A percentile compares a stretch with the other conserved stretches of the same genome.
phyloP scores from a whole-genome alignment of 805 yeast species.

The Ogataea minuta region DNA sequence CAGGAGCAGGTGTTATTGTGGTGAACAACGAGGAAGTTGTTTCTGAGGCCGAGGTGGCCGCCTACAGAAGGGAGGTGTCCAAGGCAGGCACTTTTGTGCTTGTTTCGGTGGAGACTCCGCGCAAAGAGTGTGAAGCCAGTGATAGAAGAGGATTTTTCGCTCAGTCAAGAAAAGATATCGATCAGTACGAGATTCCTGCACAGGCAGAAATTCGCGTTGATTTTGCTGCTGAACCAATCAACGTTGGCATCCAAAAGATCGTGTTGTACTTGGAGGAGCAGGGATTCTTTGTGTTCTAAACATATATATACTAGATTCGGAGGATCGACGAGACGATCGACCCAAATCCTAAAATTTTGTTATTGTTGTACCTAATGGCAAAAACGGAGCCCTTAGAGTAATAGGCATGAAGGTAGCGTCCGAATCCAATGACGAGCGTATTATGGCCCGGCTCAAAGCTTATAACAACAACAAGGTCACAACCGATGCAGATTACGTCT shows the following conservation, averaged over 20 bases:
- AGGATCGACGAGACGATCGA: slow-evolving; percentile 15
- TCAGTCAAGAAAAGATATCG: slow-evolving; percentile 46
- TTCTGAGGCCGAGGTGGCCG: slow-evolving; percentile 40
- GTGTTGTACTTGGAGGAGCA: slow-evolving; percentile 73
- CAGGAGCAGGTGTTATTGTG: slow-evolving; percentile 91
- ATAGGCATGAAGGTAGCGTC: slow-evolving; percentile 19
- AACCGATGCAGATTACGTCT: slow-evolving; percentile 19
- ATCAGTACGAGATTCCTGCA: slow-evolving; percentile 46
- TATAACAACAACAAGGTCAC: slow-evolving; percentile 14
- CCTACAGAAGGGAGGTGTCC: slow-evolving; percentile 43
- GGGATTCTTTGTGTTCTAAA: slow-evolving; percentile 66
- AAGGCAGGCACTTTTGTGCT: slow-evolving; percentile 51
- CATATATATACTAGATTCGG: background rate
- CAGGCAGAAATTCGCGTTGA: slow-evolving; percentile 60
- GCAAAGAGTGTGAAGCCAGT: slow-evolving; percentile 42
- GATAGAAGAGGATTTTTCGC: slow-evolving; percentile 51
- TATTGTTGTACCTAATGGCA: slow-evolving; percentile 9
- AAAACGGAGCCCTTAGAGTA: background rate
- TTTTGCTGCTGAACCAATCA: slow-evolving; percentile 52
- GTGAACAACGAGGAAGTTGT: slow-evolving; percentile 48
- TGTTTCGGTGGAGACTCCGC: slow-evolving; percentile 50
- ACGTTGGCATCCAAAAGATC: slow-evolving; percentile 72
- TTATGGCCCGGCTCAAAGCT: slow-evolving; percentile 18
- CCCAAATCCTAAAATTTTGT: slow-evolving; percentile 1
- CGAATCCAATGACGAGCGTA: slow-evolving; percentile 18